Evolutionary conservation across 306 rosid species (phyloP).

Genomic region (Trichosanthes cucumerina): DNA sequence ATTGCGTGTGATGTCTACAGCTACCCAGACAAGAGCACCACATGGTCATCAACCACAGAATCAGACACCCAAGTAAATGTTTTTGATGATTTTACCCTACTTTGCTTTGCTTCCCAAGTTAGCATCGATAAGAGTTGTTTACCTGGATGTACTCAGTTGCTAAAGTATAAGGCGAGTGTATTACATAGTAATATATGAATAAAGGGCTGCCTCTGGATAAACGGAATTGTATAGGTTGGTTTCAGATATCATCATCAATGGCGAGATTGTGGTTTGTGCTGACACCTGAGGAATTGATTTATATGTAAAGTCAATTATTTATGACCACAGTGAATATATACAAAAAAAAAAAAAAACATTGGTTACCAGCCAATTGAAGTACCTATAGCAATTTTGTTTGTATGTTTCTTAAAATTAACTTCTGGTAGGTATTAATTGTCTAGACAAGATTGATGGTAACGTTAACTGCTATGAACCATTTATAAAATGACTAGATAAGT

Average conservation of each 20-base stretch:
- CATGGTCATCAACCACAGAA: slow-evolving; percentile 17
- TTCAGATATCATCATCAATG: slow-evolving; percentile 8
- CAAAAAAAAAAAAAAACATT: background rate
- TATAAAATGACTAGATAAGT: background rate
- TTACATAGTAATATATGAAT: slow-evolving; percentile 1
- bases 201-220: background rate
- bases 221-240: slow-evolving; percentile 9
- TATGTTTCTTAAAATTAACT: background rate
- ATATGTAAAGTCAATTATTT: slow-evolving; percentile 2
- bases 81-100: background rate
- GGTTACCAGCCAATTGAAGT: slow-evolving; percentile 1
- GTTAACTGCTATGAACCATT: background rate
- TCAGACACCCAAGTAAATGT: slow-evolving; percentile 25
- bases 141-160: slow-evolving; percentile 7
- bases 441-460: background rate
- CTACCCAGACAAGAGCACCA: slow-evolving; percentile 27
- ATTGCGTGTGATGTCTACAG: slow-evolving; percentile 63
- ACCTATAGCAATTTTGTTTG: background rate
- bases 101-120: slow-evolving; percentile 3
- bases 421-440: background rate
- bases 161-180: slow-evolving; percentile 8
- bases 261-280: background rate
- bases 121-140: background rate
- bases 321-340: background rate
- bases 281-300: slow-evolving; percentile 2